Evolutionary conservation across 2,329 filamentous ascomycete genomes (phyloP), one percentile per base, ranked within the genome.

Genomic region (Corniculantispora saksenae): DNA sequence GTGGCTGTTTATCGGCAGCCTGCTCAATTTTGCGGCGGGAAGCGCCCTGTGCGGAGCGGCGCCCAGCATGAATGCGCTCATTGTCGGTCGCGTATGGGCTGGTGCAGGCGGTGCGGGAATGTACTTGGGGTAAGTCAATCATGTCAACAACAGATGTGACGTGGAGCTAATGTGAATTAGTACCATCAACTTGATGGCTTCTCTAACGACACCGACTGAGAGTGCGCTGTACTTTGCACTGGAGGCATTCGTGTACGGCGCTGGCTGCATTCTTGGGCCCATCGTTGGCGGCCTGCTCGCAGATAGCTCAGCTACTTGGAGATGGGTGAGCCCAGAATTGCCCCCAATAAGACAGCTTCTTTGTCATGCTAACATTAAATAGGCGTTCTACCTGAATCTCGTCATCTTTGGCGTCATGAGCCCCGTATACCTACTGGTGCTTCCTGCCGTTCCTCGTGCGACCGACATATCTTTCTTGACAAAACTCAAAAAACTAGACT

Each of bases 321-420:
- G 81, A 66, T 80, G 76, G 75, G 72, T 73, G 55, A 63, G 50
- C 13, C 32, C 5, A 32, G 10, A 5, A 32, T 10, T 32, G 5
- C 32, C 10, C 10, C 25, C 23, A 15, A 47, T 47, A 15, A 15
- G 17, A 47, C 17, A 8, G n/a, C 7, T 4, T 6, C 25, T 4
- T 21, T n/a, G 12, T 23, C 25, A 19, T 25, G 23, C 50, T 25
- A 53, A 32, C 8, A 53, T 8, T 4, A 12, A 10, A 43, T 80
- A 74, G 75, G 67, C 68, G 7, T 80, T 82, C 64, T 88, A 87
- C 67, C 82, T 87, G 73, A 87, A 86, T 66, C 75, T 86, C 1
- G 73, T 82, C 38, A 78, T 81, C 5, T 83, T 74, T 3, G 79
- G 68, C 43, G 70, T 78, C 29, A 68, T 71, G 5, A 62, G 72